Percentiles rank a stretch among this genome's conserved stretches.
phyloP scores from a whole-genome alignment of 2,329 filamentous ascomycete genomes.

The Arthrobotrys sinensis region DNA sequence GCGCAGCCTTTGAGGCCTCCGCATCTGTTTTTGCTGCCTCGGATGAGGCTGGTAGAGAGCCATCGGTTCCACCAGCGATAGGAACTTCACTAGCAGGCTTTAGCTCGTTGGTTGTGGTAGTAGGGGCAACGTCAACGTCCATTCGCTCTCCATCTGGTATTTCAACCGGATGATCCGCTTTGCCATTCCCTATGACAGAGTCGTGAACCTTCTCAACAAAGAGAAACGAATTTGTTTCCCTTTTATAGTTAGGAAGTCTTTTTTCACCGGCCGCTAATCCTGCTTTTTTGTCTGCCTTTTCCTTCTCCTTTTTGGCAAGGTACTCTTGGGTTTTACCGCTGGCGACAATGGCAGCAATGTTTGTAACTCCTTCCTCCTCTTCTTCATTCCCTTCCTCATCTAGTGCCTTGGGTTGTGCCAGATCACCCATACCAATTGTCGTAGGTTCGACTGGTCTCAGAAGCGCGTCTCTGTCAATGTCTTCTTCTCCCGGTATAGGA shows the following conservation, averaged over 20 bases:
- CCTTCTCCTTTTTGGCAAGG: slow-evolving; percentile 84
- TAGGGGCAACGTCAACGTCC: slow-evolving; percentile 62
- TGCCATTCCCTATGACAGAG: slow-evolving; percentile 11
- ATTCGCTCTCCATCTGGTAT: slow-evolving; percentile 62
- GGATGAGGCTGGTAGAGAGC: slow-evolving; percentile 57
- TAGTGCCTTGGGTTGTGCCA: slow-evolving; percentile 23
- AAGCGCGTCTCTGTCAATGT: slow-evolving; percentile 70
- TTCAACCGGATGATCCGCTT: slow-evolving; percentile 67
- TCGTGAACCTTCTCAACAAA: slow-evolving; percentile 77
- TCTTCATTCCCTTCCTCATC: slow-evolving; percentile 66
- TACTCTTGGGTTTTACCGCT: slow-evolving; percentile 86
- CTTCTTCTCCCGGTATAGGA: slow-evolving; percentile 68
- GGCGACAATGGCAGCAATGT: slow-evolving; percentile 87
- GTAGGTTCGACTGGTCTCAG: slow-evolving; percentile 66
- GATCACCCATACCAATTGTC: slow-evolving; percentile 48
- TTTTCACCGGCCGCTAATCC: slow-evolving; percentile 68
- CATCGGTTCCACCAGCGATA: slow-evolving; percentile 63
- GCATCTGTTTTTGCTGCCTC: slow-evolving; percentile 62
- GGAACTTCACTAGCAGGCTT: slow-evolving; percentile 64
- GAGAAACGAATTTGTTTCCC: slow-evolving; percentile 78
- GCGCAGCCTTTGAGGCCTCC: background rate
- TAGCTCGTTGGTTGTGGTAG: slow-evolving; percentile 40
- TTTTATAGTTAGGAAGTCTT: slow-evolving; percentile 80
- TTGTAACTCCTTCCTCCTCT: slow-evolving; percentile 80
- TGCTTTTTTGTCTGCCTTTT: slow-evolving; percentile 77